Percentiles rank a stretch among this genome's conserved stretches.
Conservation (phyloP, 805 yeast genomes). For the Zygoascus ofunaensis region DNA sequence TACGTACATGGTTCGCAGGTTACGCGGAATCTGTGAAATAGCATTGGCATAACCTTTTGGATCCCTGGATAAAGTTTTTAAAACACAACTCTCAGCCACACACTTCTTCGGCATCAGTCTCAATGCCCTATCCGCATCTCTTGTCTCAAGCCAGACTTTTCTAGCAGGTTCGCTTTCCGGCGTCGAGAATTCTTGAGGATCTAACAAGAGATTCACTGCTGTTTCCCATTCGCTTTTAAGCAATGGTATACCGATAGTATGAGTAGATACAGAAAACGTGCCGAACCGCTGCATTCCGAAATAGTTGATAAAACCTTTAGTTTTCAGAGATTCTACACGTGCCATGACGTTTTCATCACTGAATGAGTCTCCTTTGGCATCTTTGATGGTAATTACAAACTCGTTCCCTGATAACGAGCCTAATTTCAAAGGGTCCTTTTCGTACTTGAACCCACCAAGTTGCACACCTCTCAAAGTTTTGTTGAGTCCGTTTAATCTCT, state of each 20-base stretch:
- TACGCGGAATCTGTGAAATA: conserved; percentile 83
- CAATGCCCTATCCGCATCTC: conserved; percentile 55
- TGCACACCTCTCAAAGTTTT: conserved; percentile 65
- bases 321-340: conserved; percentile 49
- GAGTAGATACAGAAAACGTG: conserved; percentile 88
- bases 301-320: conserved; percentile 81
- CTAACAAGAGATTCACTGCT: conserved; percentile 68
- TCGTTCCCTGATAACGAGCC: conserved; percentile 89
- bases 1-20: conserved; percentile 86
- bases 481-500: conserved; percentile 65
- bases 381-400: conserved; percentile 75
- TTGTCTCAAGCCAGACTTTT: conserved; percentile 66
- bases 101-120: conserved; percentile 79
- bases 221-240: conserved; percentile 67
- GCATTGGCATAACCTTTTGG: conserved; percentile 63
- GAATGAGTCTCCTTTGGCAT: conserved; percentile 38
- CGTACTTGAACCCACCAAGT: conserved; percentile 70
- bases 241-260: conserved; percentile 66
- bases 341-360: conserved; percentile 39
- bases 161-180: conserved; percentile 83
- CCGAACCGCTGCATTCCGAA: conserved; percentile 99
- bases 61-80: conserved; percentile 48
- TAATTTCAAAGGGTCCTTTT: conserved; percentile 49
- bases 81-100: conserved; percentile 70
- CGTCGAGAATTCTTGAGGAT: conserved; percentile 75